Percentiles rank a stretch among this genome's conserved stretches.
Conservation (phyloP, 805 yeast species). For the Candida berthetii region DNA sequence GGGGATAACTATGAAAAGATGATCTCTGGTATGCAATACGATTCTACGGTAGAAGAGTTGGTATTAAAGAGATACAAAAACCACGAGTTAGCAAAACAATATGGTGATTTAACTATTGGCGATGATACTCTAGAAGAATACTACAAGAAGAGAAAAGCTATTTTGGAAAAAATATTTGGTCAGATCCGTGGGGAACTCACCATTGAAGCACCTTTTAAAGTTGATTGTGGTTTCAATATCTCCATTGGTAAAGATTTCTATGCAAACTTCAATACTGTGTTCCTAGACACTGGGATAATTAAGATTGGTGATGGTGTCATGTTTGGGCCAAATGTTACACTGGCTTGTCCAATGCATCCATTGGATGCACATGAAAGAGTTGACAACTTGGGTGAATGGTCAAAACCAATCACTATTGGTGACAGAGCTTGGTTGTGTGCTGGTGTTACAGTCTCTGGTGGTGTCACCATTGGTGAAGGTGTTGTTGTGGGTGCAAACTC, state of each 20-base stretch:
- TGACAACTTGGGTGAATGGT: conserved; percentile 33
- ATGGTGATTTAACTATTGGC: not conserved
- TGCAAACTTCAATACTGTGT: conserved; percentile 40
- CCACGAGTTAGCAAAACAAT: not conserved
- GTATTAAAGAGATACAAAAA: not conserved
- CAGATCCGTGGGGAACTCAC: conserved; percentile 7
- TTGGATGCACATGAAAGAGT: conserved; percentile 34
- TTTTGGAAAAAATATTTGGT: not conserved
- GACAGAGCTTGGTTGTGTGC: conserved; percentile 61
- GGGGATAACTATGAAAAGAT: not conserved
- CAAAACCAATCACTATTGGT: conserved; percentile 47
- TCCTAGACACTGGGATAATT: conserved; percentile 52
- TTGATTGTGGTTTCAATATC: conserved; percentile 59
- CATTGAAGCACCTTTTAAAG: conserved; percentile 47
- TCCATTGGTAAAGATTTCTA: conserved; percentile 49
- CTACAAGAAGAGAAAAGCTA: not conserved
- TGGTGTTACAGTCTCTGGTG: conserved; percentile 44
- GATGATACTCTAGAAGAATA: not conserved
- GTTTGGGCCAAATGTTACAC: conserved; percentile 51
- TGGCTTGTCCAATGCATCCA: conserved; percentile 58
- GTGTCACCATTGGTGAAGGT: conserved; percentile 56
- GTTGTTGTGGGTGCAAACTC: conserved; percentile 58
- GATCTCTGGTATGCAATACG: not conserved
- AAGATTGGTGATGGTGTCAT: conserved; percentile 48
- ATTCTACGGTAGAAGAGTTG: not conserved